Base-by-base conservation (phyloP, 345 rosid genomes). In the Salix brachista region DNA sequence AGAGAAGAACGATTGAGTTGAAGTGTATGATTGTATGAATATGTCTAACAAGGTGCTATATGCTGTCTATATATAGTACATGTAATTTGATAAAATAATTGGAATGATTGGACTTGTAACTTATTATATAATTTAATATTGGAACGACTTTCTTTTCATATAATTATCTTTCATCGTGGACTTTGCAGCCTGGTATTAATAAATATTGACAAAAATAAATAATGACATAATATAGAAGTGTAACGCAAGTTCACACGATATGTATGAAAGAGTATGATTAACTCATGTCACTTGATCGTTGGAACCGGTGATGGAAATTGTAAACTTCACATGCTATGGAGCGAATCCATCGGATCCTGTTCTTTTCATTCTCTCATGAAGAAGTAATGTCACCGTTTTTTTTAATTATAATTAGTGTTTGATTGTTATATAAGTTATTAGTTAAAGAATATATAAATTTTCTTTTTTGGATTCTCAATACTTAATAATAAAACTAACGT, bases 261-360 rank as follows among this genome's bases (percentile, higher is more conserved):
- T 41, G 44, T 26, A 30, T 4, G 4, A 37, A 41, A 60, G 28
- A 28, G n/a, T 11, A 5, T 34, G 14, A 50, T 34, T 16, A 32
- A 60, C 37, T 32, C 32, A 13, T n/a, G 25, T 21, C 60, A 13
- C 60, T 77, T n/a, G 44, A 58, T 19, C 23, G 19, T 32, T 13
- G 44, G 69, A 17, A 25, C 18, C 69, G 39, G 36, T 26, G 26
- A 42, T 44, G 19, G 21, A 44, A 75, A 67, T n/a, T 3, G 42
- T 19, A 12, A 32, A 75, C 7, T 66, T 44, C 73, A 77, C 69
- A 42, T 58, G 69, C 30, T 23, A 28, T 21, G 13, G 2, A 10
- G 65, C 74, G 46, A 67, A 28, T 39, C 69, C 9, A 61, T 36
- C 74, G 74, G 79, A 69, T 76, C 79, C 32, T 76, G 69, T 76